A percentile compares a stretch with the other conserved stretches of the same genome.
Evolutionary conservation across 2,329 filamentous ascomycete genomes (phyloP).

Genomic region (Diplodia intermedia): DNA sequence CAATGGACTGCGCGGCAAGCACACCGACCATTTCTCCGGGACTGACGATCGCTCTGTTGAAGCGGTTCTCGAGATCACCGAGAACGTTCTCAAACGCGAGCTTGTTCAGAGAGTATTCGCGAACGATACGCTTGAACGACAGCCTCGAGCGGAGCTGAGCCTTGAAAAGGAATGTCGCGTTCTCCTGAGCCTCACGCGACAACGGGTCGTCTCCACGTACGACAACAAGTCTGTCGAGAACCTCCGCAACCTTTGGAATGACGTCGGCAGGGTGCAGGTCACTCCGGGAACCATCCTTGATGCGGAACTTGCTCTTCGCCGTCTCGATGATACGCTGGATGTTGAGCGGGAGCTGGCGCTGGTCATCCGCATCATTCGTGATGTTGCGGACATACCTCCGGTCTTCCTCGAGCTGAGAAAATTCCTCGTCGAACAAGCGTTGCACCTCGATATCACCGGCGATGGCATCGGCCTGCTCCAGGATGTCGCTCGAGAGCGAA

Average conservation of each 20-base stretch:
- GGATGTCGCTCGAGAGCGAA: constrained; percentile 69
- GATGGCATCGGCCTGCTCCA: constrained; percentile 88
- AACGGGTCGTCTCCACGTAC: constrained; percentile 85
- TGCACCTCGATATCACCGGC: constrained; percentile 88
- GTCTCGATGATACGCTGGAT: constrained; percentile 89
- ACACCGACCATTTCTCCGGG: constrained; percentile 99
- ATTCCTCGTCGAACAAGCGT: constrained; percentile 85
- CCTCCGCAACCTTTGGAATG: constrained; percentile 75
- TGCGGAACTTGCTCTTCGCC: constrained; percentile 87
- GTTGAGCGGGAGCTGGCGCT: constrained; percentile 94
- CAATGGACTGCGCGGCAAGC: constrained; percentile 95
- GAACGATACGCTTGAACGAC: constrained; percentile 90
- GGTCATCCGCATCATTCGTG: constrained; percentile 72
- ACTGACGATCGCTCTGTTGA: constrained; percentile 82
- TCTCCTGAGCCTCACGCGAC: constrained; percentile 84
- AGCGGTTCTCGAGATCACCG: constrained; percentile 87
- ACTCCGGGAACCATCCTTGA: constrained; percentile 83
- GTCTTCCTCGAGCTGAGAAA: constrained; percentile 76
- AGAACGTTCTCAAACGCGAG: constrained; percentile 91
- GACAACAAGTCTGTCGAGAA: constrained; percentile 80
- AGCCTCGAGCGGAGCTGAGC: constrained; percentile 86
- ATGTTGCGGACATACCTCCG: constrained; percentile 76
- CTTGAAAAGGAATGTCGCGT: constrained; percentile 91
- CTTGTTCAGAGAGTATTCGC: constrained; percentile 84
- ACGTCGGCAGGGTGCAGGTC: constrained; percentile 89